Base-by-base conservation (phyloP, 495 filamentous ascomycete species). In the Aspergillus conjunctus region DNA sequence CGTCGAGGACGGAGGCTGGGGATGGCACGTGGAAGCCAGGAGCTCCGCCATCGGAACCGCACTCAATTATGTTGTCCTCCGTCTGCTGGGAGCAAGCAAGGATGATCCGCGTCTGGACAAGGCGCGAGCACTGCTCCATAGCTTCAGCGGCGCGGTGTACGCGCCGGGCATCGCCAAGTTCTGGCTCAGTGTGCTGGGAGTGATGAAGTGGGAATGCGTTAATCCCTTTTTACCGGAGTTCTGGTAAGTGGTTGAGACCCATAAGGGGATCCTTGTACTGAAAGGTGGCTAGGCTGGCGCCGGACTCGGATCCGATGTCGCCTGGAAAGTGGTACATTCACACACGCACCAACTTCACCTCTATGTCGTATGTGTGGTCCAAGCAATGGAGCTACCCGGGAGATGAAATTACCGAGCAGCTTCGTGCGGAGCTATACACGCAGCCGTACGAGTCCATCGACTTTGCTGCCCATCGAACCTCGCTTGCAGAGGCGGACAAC, bases 141-240 rank as follows among this genome's bases (percentile, higher is more conserved):
- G 83, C 64, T 76, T 94, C 46, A 91, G 91, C 6, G 90, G 91
- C 30, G 88, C 87, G 17, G 79, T 85, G 6, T 77, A 85, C 64
- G 84, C 80, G 11, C 91, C 91, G 11, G 89, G 92, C 67, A 93
- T 91, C 90, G 84, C 84, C 7, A 94, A 95, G 68, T 92, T 91
- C 73, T 89, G 89, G 89, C 73, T 95, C 39, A 81, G 83, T 8
- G 77, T 92, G 14, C 66, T 95, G 65, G 87, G 87, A 4, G 82
- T 92, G 11, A 82, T 80, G 51, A 71, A 87, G 22, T 94, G 88
- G 88, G 88, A 92, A 49, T 85, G 88, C n/a, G 34, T 52, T 4
- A 51, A 93, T 66, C 91, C 91, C 0, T 80, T 89, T 4, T 91
- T 91, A 2, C 84, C 91, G 0, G 91, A 95, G 71, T 56, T 93